A percentile compares a stretch with the other conserved stretches of the same genome.
Evolutionary conservation across 2,329 filamentous ascomycete species (phyloP).

Genomic region (Microdochium paspali): DNA sequence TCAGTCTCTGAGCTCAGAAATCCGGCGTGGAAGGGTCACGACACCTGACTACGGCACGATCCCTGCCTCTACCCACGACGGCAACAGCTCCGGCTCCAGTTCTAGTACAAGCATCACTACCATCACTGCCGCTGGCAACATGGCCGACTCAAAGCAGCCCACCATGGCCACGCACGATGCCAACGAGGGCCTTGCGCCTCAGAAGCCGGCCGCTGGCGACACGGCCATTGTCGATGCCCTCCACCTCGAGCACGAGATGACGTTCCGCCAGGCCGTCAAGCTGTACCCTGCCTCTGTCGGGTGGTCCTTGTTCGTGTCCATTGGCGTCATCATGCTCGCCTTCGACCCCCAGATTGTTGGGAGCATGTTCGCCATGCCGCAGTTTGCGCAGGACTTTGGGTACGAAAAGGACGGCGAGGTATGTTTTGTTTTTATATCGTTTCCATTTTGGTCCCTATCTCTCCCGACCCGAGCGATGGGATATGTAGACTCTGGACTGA

Average conservation of each 20-base stretch:
- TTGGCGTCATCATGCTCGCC: slow-evolving; percentile 51
- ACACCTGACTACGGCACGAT: no score
- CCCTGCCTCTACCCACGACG: no score
- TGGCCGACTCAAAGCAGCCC: not conserved
- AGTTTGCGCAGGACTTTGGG: slow-evolving; percentile 23
- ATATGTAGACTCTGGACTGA: not conserved
- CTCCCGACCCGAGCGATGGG: not conserved
- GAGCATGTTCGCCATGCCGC: slow-evolving; percentile 40
- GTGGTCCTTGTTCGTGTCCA: slow-evolving; percentile 51
- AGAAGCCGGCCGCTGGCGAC: not conserved
- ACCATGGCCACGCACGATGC: not conserved
- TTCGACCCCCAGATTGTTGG: slow-evolving; percentile 58
- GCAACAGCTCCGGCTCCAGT: no score
- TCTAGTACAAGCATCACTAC: not conserved
- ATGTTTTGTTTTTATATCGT: slow-evolving; percentile 5
- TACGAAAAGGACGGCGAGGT: slow-evolving; percentile 18
- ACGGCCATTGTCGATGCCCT: not conserved
- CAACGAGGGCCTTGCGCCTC: not conserved
- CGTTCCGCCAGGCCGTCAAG: slow-evolving; percentile 27
- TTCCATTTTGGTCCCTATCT: not conserved
- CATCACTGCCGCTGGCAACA: not conserved
- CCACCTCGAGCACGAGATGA: slow-evolving; percentile 15
- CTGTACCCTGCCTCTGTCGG: slow-evolving; percentile 35
- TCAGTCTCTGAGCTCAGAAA: no score
- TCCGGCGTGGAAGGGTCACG: no score